These are phyloP conservation scores for Knufia fluminis DNA, from an alignment of 2,329 filamentous ascomycete species.

Conservation along the genomic window DNA sequence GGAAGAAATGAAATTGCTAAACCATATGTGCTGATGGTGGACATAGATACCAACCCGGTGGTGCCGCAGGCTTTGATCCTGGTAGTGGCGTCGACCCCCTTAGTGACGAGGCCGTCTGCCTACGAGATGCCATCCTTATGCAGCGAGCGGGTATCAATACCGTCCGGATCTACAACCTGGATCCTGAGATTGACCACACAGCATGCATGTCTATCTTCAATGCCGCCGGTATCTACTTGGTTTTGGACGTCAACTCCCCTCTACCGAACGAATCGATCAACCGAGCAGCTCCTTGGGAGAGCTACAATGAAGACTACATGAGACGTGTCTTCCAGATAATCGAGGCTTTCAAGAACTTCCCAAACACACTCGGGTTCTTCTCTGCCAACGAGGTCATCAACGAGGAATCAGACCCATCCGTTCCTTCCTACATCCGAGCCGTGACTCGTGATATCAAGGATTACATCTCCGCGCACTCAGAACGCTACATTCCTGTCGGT, in stretches of 20 bases:
- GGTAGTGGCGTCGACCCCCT: conserved; percentile 44
- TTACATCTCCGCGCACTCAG: conserved; percentile 52
- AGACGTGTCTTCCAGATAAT: conserved; percentile 53
- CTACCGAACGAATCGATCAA: conserved; percentile 48
- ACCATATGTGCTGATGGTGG: conserved; percentile 12
- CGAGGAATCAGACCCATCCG: conserved; percentile 44
- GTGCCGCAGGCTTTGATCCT: conserved; percentile 48
- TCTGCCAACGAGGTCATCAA: conserved; percentile 62
- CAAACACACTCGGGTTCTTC: conserved; percentile 59
- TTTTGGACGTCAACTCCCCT: conserved; percentile 57
- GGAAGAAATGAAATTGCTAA: not conserved
- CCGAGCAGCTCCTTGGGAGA: conserved; percentile 44
- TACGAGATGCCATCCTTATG: conserved; percentile 56
- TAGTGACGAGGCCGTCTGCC: conserved; percentile 47
- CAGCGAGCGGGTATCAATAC: conserved; percentile 56
- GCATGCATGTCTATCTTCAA: conserved; percentile 57
- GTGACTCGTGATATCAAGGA: conserved; percentile 59
- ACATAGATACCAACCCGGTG: conserved; percentile 52
- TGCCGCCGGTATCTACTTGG: conserved; percentile 56
- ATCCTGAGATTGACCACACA: conserved; percentile 51
- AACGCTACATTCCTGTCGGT: conserved; percentile 54
- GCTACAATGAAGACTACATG: conserved; percentile 49
- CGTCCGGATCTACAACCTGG: conserved; percentile 56
- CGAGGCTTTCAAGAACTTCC: conserved; percentile 58
- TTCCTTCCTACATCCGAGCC: conserved; percentile 52